Percentiles rank a stretch among this genome's conserved stretches.
These are phyloP conservation scores for Botrytis cinerea DNA, from an alignment of 2,329 filamentous ascomycete species.

Conservation along the genomic window DNA sequence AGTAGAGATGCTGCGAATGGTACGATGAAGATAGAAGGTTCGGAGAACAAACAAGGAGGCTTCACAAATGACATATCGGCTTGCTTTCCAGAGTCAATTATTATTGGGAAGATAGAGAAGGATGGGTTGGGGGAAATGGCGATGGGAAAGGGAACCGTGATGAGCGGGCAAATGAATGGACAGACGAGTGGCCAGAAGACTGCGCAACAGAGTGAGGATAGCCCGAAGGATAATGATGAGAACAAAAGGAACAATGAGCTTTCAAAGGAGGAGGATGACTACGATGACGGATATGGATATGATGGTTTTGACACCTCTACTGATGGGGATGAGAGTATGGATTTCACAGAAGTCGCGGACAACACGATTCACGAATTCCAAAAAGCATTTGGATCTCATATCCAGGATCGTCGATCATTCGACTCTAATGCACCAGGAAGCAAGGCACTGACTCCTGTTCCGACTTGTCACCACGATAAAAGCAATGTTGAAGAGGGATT, in stretches of 20 bases:
- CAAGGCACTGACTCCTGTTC: not conserved
- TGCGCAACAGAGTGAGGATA: not conserved
- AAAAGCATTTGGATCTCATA: not conserved
- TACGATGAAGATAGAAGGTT: too few species aligned
- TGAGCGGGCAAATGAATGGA: not conserved
- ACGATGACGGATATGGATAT: not conserved
- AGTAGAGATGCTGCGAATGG: too few species aligned
- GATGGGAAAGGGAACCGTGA: not conserved
- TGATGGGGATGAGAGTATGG: not conserved
- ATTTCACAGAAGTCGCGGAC: not conserved
- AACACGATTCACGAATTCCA: not conserved
- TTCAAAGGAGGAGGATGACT: not conserved
- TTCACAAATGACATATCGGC: too few species aligned
- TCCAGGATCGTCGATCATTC: not conserved
- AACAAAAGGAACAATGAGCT: not conserved
- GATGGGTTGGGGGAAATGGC: too few species aligned
- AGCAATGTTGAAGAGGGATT: not conserved
- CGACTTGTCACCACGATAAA: not conserved
- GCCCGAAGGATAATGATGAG: not conserved
- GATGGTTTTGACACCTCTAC: not conserved
- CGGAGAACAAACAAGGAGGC: too few species aligned
- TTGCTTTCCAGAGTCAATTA: too few species aligned
- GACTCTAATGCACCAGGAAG: not conserved
- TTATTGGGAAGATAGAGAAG: too few species aligned
- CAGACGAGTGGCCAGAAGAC: not conserved